Percentiles rank a stretch among this genome's conserved stretches.
phyloP scores from a whole-genome alignment of 805 yeast species.

The Candida ovalis region DNA sequence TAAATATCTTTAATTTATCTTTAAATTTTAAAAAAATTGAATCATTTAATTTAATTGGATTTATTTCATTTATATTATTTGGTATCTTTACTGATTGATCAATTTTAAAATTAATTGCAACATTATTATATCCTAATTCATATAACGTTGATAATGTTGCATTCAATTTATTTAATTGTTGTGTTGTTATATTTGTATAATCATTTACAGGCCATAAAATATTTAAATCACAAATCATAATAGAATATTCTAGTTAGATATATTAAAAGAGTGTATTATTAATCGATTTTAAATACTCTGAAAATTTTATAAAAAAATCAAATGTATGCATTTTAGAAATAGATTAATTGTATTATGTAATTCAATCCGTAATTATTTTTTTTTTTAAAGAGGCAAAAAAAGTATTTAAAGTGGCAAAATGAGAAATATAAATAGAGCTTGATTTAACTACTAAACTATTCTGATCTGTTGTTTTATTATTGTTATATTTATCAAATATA shows the following conservation, averaged over 20 bases:
- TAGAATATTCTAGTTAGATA: no score
- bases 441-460: no score
- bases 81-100: conserved; percentile 52
- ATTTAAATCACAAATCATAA: conserved; percentile 64
- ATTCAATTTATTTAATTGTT: conserved; percentile 43
- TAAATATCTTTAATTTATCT: conserved; percentile 44
- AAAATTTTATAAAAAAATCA: no score
- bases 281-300: no score
- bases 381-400: no score
- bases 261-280: no score
- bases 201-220: conserved; percentile 65
- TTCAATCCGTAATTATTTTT: no score
- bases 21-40: conserved; percentile 32
- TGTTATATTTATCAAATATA: neutral
- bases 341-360: no score
- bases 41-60: conserved; percentile 39
- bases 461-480: no score
- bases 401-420: no score
- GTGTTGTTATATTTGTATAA: conserved; percentile 40
- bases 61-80: conserved; percentile 32
- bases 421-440: no score
- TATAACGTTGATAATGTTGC: conserved; percentile 50
- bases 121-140: conserved; percentile 65
- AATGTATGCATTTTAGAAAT: no score
- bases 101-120: conserved; percentile 63